These are phyloP conservation scores for Emmonsiellopsis sp. DNA, from an alignment of 2,329 filamentous ascomycete genomes.

Conservation along the genomic window DNA sequence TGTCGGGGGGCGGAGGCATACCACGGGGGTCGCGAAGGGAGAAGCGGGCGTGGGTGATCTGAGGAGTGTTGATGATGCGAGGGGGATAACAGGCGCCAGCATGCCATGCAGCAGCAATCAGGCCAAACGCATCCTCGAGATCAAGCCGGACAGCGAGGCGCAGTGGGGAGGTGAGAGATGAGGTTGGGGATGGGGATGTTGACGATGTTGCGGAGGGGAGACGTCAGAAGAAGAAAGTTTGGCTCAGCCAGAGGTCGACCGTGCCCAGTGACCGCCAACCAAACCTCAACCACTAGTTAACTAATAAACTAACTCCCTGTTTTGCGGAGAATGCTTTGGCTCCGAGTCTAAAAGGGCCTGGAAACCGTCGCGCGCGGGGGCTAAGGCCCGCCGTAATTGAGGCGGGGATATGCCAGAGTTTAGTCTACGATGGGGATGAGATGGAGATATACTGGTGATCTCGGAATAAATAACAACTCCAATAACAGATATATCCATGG, in stretches of 20 bases:
- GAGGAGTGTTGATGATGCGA: neutral
- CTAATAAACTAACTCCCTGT: neutral
- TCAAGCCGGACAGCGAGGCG: neutral
- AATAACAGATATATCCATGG: too few species aligned
- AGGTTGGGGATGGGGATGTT: neutral
- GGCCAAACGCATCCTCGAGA: slow-evolving; percentile 1
- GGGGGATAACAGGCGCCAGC: neutral
- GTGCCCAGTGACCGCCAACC: too few species aligned
- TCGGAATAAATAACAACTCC: too few species aligned
- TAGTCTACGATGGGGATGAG: neutral
- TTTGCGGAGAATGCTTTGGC: slow-evolving; percentile 1
- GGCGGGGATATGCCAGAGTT: neutral
- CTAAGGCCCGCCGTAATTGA: neutral
- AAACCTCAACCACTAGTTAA: too few species aligned
- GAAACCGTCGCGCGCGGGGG: neutral
- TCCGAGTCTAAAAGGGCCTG: neutral
- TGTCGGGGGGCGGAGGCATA: neutral
- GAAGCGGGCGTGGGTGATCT: neutral
- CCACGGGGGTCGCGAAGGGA: neutral
- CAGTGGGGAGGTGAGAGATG: neutral
- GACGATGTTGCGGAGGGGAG: neutral
- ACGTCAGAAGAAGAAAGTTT: too few species aligned
- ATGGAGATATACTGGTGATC: neutral
- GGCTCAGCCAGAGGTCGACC: too few species aligned
- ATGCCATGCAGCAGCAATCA: neutral